Percentiles rank a stretch among this genome's conserved stretches.
These are phyloP conservation scores for Phytopythium sindhum DNA, from an alignment of 352 stramenopile genomes.

Conservation along the genomic window DNA sequence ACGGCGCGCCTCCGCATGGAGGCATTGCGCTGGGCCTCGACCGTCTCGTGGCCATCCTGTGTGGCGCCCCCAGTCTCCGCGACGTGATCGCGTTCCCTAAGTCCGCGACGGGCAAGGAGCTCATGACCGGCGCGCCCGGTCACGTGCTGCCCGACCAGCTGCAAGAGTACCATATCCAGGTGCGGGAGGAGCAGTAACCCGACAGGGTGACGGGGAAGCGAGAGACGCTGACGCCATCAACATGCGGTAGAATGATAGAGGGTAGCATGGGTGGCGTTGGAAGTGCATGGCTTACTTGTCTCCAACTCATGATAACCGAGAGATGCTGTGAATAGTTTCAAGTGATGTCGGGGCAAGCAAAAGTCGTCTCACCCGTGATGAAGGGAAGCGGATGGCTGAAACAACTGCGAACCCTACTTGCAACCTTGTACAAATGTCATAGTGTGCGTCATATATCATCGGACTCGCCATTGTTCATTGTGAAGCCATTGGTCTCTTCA, in stretches of 20 bases:
- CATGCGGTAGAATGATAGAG: not conserved
- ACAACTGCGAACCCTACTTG: too few species aligned
- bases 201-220: not conserved
- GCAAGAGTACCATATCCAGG: conserved; percentile 61
- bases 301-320: too few species aligned
- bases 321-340: too few species aligned
- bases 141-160: conserved; percentile 64
- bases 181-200: conserved; percentile 1
- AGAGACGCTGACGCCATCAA: not conserved
- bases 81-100: conserved; percentile 92
- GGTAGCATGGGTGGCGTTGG: not conserved
- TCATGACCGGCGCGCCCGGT: conserved; percentile 81
- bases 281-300: too few species aligned
- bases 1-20: conserved; percentile 78
- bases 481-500: too few species aligned
- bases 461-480: too few species aligned
- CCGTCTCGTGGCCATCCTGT: conserved; percentile 81
- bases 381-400: too few species aligned
- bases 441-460: too few species aligned
- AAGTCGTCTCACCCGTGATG: too few species aligned
- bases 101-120: conserved; percentile 82
- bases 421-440: too few species aligned
- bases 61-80: conserved; percentile 66
- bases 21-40: conserved; percentile 87
- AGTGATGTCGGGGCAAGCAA: too few species aligned